Conservation (phyloP, 768 basidiomycete species). For the Lactarius trivialis region DNA sequence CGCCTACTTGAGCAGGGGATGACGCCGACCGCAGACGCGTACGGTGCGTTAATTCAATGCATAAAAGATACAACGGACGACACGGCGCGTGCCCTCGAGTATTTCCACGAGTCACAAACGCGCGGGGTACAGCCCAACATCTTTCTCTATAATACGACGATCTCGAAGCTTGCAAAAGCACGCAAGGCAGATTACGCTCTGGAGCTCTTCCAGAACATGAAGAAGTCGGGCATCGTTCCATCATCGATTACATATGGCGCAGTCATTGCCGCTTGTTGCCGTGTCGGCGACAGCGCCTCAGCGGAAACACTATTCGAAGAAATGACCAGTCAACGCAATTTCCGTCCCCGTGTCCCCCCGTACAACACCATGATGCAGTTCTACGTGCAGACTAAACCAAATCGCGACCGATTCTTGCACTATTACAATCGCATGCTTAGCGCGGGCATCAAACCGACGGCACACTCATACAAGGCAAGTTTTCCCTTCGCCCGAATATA, state of each 20-base stretch:
- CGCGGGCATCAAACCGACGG: constrained; percentile 64
- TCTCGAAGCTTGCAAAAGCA: constrained; percentile 91
- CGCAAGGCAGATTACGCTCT: constrained; percentile 88
- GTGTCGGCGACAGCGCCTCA: constrained; percentile 79
- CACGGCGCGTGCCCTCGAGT: constrained; percentile 73
- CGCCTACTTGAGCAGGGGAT: constrained; percentile 73
- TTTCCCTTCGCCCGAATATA: background rate
- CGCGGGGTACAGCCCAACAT: constrained; percentile 70
- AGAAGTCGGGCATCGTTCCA: constrained; percentile 50
- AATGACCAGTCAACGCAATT: constrained; percentile 68
- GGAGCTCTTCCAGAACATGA: constrained; percentile 86
- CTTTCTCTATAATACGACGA: constrained; percentile 95
- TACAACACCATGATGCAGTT: constrained; percentile 99
- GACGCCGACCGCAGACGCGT: constrained; percentile 82
- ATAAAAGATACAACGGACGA: constrained; percentile 97
- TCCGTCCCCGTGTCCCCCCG: constrained; percentile 86
- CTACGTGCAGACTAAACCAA: constrained; percentile 85
- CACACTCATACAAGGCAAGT: constrained; percentile 89
- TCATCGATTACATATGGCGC: constrained; percentile 93
- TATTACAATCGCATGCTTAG: constrained; percentile 64
- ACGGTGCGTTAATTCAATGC: constrained; percentile 80
- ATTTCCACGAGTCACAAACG: constrained; percentile 72
- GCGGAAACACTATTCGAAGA: constrained; percentile 82
- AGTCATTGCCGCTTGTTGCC: constrained; percentile 87
- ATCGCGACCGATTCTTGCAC: constrained; percentile 65